Base-by-base conservation (phyloP, 257 asterid genomes). In the Capsicum pubescens region DNA sequence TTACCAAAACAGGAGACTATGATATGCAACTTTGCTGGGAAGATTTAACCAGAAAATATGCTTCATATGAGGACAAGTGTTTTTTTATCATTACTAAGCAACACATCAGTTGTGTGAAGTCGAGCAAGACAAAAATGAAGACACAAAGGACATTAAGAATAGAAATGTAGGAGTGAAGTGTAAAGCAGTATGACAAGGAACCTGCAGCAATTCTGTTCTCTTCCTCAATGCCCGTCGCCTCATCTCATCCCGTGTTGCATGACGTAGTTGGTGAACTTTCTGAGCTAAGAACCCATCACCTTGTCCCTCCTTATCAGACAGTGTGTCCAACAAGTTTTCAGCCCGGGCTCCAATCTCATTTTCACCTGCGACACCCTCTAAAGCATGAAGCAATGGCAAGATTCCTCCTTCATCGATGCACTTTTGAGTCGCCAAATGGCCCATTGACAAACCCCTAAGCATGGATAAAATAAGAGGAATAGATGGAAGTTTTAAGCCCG, bases 301-400 rank as follows among this genome's bases (percentile, higher is more conserved):
- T 32, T 89, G 91, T 39, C 98, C 98, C 84, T 93, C 98, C 86
- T 90, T 92, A 52, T 93, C 99, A 86, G 97, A 91, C 81, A 97
- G 97, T 64, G 97, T 93, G 87, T 97, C 98, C 93, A 97, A 87
- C 90, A 97, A 93, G 91, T 95, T 95, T 83, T 97, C 99, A 85
- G 99, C 99, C 93, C 94, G 91, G 13, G 97, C 97, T 57, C 99
- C 99, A 86, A 97, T 93, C 89, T 97, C 99, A 88, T 93, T 95
- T 92, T 97, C 98, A 84, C 97, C 98, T 0, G 99, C 0, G 44
- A 95, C 99, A 83, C 99, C 95, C 91, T 97, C 99, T 86, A 97
- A 91, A 78, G 97, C 94, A 87, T 97, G 99, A 63, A 97, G 97
- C 92, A 97, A 89, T 35, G 95, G 94, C 78, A 97, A 90, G 81